phyloP scores from a whole-genome alignment of 2,329 filamentous ascomycete species.

The Ascosphaera aggregata region DNA sequence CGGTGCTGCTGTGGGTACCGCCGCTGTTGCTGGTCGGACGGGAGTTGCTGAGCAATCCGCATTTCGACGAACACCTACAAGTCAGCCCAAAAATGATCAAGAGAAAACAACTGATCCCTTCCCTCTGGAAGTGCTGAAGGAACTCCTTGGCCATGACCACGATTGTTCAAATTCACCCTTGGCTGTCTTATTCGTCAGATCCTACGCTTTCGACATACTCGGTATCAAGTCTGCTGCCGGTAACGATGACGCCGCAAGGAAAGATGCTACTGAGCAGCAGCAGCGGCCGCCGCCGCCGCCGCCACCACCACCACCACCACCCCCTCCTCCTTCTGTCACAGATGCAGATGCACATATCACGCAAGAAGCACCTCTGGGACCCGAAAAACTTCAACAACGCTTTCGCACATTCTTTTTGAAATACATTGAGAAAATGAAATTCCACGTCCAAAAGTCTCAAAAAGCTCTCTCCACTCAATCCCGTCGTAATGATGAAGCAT shows the following conservation, averaged over 20 bases:
- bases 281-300: conserved; percentile 27
- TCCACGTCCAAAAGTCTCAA: conserved; percentile 73
- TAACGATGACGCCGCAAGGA: conserved; percentile 27
- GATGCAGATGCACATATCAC: conserved; percentile 19
- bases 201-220: conserved; percentile 86
- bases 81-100: conserved; percentile 27
- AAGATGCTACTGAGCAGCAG: conserved; percentile 22
- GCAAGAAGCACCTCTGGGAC: conserved; percentile 50
- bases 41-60: neutral
- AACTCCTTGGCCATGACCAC: conserved; percentile 77
- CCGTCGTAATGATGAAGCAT: conserved; percentile 88
- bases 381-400: conserved; percentile 55
- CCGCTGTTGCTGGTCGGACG: too few species aligned
- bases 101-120: conserved; percentile 65
- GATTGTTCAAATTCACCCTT: conserved; percentile 81
- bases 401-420: conserved; percentile 68
- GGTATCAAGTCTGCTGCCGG: conserved; percentile 66
- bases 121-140: conserved; percentile 91
- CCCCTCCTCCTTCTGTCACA: too few species aligned
- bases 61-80: neutral
- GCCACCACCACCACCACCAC: too few species aligned
- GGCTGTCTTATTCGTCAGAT: conserved; percentile 86
- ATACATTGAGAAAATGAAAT: conserved; percentile 85
- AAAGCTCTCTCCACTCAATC: conserved; percentile 70
- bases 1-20: too few species aligned